Base-by-base conservation (phyloP, 1,284 basidiomycete species). In the Malassezia sp. region DNA sequence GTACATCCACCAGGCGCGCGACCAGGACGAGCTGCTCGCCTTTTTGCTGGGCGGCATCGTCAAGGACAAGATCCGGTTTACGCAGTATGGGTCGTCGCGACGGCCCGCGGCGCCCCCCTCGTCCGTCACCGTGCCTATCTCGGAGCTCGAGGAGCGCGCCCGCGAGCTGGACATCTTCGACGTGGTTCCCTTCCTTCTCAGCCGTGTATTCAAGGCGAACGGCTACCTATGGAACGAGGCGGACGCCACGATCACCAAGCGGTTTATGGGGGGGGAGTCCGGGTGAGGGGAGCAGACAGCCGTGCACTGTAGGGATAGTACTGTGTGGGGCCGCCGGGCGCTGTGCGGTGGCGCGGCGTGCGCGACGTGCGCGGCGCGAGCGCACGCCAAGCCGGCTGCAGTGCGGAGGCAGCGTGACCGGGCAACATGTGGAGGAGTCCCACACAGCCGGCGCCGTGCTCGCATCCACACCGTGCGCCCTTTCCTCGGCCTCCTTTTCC, bases 101-200 rank as follows among this genome's bases (percentile, higher is more conserved):
- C 51, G 48, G 8, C 38, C 38, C 18, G 49, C 30, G 2, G 48
- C 49, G 8, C 45, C 40, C 10, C 45, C 52, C 18, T 45, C 45
- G 10, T 46, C 52, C 10, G 49, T 69, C 18, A 57, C 57, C 1
- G 65, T 70, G 21, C 63, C 67, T 6, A 48, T 67, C 1, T 27
- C 54, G 15, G 67, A 67, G 52, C 56, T 70, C 28, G 56, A 81
- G 81, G 50, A 71, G 71, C 30, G 79, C 80, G 60, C 83, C 83
- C 63, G 86, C 70, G 89, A 91, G 49, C 80, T 93, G 54, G 90
- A 96, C 54, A 89, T 96, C 45, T 95, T 82, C 64, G 90, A 96
- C 65, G 80, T 84, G 15, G 73, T 78, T 15, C 80, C 86, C 2
- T 97, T 95, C 79, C 72, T 95, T 54, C 78, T 76, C 24, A 87